Percentiles rank a stretch among this genome's conserved stretches.
These are phyloP conservation scores for Amborella trichopoda DNA, from an alignment of 164 flowering plant genomes.

Conservation along the genomic window DNA sequence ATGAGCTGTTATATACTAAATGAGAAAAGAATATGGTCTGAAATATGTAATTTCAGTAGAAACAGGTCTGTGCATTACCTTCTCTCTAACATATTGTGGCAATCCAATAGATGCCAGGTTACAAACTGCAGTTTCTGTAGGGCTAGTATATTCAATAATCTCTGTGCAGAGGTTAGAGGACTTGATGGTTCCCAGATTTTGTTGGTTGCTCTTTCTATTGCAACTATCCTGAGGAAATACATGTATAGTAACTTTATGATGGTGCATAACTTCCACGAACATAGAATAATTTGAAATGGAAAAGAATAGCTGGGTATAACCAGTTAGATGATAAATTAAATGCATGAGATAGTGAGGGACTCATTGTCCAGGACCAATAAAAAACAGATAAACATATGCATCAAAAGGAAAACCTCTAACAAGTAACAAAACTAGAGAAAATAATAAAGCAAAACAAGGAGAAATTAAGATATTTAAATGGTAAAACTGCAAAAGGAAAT, in stretches of 20 bases:
- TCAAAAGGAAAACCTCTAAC: too few species aligned
- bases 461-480: too few species aligned
- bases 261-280: too few species aligned
- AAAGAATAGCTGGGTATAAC: neutral
- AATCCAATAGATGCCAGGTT: conserved; percentile 75
- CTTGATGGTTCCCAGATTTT: conserved; percentile 72
- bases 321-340: too few species aligned
- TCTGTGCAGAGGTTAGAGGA: conserved; percentile 81
- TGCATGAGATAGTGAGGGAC: neutral
- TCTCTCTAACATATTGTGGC: conserved; percentile 66
- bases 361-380: too few species aligned
- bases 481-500: too few species aligned
- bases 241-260: too few species aligned
- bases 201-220: conserved; percentile 80
- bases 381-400: too few species aligned
- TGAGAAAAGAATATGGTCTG: neutral
- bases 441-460: too few species aligned
- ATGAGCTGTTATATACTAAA: too few species aligned
- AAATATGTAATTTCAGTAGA: neutral
- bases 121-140: conserved; percentile 77
- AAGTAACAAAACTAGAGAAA: too few species aligned
- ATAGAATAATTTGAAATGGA: neutral
- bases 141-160: conserved; percentile 70
- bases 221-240: conserved; percentile 40
- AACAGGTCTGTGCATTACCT: too few species aligned